These are phyloP conservation scores for Nymphaea thermarum DNA, from an alignment of 164 flowering plant species.

Conservation along the genomic window DNA sequence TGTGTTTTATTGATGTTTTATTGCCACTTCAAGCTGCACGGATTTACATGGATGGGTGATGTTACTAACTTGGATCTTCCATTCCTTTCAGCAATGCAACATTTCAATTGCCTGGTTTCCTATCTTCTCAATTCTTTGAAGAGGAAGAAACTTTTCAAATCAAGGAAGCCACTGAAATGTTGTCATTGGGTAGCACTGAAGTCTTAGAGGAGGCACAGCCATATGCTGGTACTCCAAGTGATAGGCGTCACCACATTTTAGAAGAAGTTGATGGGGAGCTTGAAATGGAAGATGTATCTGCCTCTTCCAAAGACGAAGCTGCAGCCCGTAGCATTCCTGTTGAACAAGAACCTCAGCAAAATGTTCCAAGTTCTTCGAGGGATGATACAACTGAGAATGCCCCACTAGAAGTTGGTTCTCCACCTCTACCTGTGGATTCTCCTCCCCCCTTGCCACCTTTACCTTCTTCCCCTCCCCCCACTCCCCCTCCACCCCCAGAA, in stretches of 20 bases:
- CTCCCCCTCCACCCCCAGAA: slow-evolving; percentile 12
- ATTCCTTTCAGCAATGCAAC: slow-evolving; percentile 68
- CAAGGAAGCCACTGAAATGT: slow-evolving; percentile 26
- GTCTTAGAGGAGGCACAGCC: slow-evolving; percentile 26
- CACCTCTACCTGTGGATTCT: slow-evolving; percentile 51
- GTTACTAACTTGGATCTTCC: neutral
- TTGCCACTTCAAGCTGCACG: neutral
- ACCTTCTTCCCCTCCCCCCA: slow-evolving; percentile 21
- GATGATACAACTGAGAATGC: slow-evolving; percentile 23
- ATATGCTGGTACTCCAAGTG: slow-evolving; percentile 37
- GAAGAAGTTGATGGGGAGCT: slow-evolving; percentile 89
- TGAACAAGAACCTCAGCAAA: slow-evolving; percentile 17
- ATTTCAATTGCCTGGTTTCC: slow-evolving; percentile 84
- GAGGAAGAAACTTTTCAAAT: slow-evolving; percentile 55
- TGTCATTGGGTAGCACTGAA: slow-evolving; percentile 18
- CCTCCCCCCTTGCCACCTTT: slow-evolving; percentile 18
- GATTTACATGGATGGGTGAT: neutral
- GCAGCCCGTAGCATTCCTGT: slow-evolving; percentile 11
- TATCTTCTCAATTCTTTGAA: slow-evolving; percentile 57
- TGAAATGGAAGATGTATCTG: slow-evolving; percentile 92
- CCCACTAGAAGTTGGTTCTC: slow-evolving; percentile 54
- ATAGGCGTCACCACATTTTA: slow-evolving; percentile 55
- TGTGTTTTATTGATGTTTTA: neutral
- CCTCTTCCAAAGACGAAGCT: slow-evolving; percentile 38
- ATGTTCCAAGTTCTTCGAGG: slow-evolving; percentile 12